Evolutionary conservation across 164 flowering plant species (phyloP).

Genomic region (Magnolia changhungtana): DNA sequence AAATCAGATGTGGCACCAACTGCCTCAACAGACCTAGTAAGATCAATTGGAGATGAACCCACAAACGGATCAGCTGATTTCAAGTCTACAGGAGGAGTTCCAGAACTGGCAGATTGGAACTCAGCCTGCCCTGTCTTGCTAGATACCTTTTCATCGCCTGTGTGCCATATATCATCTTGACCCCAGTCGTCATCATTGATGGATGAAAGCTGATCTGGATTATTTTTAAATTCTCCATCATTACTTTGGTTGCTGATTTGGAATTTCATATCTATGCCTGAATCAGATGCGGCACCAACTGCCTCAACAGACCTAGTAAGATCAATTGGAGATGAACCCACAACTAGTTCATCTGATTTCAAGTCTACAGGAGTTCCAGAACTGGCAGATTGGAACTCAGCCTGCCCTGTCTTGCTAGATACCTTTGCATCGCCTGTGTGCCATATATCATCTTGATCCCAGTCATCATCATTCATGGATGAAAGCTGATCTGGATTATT

Average conservation of each 20-base stretch:
- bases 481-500: constrained; percentile 15
- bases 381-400: constrained; percentile 53
- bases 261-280: constrained; percentile 15
- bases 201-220: constrained; percentile 19
- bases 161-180: constrained; percentile 31
- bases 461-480: constrained; percentile 22
- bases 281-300: constrained; percentile 14
- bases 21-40: constrained; percentile 30
- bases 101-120: constrained; percentile 51
- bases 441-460: constrained; percentile 34
- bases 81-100: constrained; percentile 15
- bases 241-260: neutral
- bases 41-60: constrained; percentile 23
- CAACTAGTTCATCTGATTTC: constrained; percentile 29
- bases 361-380: constrained; percentile 25
- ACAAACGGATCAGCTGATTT: constrained; percentile 28
- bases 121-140: constrained; percentile 27
- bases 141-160: constrained; percentile 8
- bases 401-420: constrained; percentile 17
- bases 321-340: constrained; percentile 23
- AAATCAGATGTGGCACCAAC: constrained; percentile 15
- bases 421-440: constrained; percentile 11
- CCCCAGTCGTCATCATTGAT: constrained; percentile 22
- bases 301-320: constrained; percentile 30
- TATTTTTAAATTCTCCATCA: constrained; percentile 17